Conservation (phyloP, 805 yeast genomes). For the Kluyveromyces nonfermentans region DNA sequence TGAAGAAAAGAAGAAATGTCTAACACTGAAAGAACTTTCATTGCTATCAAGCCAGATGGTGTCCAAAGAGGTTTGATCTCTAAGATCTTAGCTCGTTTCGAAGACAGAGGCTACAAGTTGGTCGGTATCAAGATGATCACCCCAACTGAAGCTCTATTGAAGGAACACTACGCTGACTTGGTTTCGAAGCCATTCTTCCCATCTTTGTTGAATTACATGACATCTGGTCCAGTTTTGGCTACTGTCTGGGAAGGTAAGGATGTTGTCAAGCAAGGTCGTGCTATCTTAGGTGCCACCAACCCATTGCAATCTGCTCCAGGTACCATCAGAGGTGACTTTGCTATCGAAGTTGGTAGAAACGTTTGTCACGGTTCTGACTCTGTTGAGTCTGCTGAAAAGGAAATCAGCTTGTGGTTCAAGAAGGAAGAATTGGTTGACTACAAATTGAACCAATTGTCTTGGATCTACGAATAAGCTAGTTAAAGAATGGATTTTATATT, state of each 20-base stretch:
- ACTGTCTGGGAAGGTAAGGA: conserved; percentile 99
- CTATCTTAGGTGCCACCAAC: conserved; percentile 97
- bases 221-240: conserved; percentile 96
- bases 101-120: conserved; percentile 94
- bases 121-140: conserved; percentile 88
- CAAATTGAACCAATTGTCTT: conserved; percentile 73
- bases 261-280: conserved; percentile 97
- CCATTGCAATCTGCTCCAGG: conserved; percentile 97
- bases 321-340: conserved; percentile 99
- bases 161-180: conserved; percentile 93
- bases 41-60: conserved; percentile 98
- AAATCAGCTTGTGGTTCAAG: conserved; percentile 96
- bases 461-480: conserved; percentile 81
- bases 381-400: conserved; percentile 94
- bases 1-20: conserved; percentile 4
- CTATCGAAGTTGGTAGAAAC: conserved; percentile 98
- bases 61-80: conserved; percentile 97
- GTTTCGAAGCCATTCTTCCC: conserved; percentile 97
- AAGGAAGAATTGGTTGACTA: conserved; percentile 89
- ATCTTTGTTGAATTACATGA: conserved; percentile 90
- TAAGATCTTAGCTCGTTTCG: conserved; percentile 86
- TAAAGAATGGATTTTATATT: no score
- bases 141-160: conserved; percentile 80
- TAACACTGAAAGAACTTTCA: conserved; percentile 73
- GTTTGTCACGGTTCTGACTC: conserved; percentile 99